A percentile compares a stretch with the other conserved stretches of the same genome.
Conservation (phyloP, 768 basidiomycete genomes). For the Russula griseocarnosa region DNA sequence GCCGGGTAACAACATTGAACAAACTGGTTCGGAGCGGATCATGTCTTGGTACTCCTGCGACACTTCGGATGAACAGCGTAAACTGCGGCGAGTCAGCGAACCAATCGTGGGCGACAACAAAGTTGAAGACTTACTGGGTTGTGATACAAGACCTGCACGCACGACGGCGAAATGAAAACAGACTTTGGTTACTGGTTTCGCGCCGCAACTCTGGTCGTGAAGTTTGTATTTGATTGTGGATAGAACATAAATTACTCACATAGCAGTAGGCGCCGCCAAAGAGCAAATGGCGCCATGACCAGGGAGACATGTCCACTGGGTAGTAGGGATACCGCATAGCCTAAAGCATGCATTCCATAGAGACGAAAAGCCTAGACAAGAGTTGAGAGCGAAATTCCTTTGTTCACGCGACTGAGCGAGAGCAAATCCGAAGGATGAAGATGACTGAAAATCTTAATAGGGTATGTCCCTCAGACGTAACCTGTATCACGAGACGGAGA, state of each 20-base stretch:
- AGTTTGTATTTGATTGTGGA: neutral
- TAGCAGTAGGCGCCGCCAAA: slow-evolving; percentile 24
- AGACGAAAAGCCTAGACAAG: slow-evolving; percentile 26
- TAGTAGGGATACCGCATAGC: slow-evolving; percentile 3
- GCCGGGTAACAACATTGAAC: neutral
- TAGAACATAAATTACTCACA: slow-evolving; percentile 1
- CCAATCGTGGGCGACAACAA: neutral
- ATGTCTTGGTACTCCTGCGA: slow-evolving; percentile 1
- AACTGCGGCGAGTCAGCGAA: neutral
- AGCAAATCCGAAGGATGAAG: slow-evolving; percentile 36
- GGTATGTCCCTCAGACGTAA: neutral
- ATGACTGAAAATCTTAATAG: slow-evolving; percentile 33
- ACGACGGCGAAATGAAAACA: slow-evolving; percentile 24
- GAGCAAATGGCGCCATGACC: slow-evolving; percentile 21
- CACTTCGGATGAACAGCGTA: neutral
- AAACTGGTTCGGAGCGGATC: slow-evolving; percentile 5
- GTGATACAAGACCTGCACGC: slow-evolving; percentile 23
- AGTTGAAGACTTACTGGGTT: neutral
- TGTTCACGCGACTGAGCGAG: slow-evolving; percentile 33
- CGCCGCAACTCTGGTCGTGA: slow-evolving; percentile 15
- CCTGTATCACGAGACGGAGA: neutral
- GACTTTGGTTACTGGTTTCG: slow-evolving; percentile 19
- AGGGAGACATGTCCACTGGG: slow-evolving; percentile 20
- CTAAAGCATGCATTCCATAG: slow-evolving; percentile 32
- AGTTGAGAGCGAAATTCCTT: slow-evolving; percentile 33